phyloP scores from a whole-genome alignment of 805 yeast species.

The Teunomyces barrocoloradensis region DNA sequence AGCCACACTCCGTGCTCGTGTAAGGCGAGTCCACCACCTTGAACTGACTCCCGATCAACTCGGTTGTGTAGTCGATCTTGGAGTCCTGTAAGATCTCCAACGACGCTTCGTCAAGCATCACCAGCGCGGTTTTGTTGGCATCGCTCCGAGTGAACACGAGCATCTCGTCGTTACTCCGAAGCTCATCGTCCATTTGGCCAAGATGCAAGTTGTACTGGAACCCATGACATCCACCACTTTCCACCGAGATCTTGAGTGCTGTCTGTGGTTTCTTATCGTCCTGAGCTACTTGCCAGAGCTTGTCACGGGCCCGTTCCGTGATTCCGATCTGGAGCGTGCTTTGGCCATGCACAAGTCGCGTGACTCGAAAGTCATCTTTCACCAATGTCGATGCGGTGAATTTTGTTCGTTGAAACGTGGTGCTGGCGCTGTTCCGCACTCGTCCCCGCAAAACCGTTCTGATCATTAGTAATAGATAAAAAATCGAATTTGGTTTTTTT shows the following conservation, averaged over 20 bases:
- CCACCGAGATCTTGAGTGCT: constrained; percentile 76
- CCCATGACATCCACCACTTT: constrained; percentile 98
- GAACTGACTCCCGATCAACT: constrained; percentile 91
- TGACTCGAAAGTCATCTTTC: constrained; percentile 28
- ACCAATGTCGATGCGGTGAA: constrained; percentile 6
- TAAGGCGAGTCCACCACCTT: constrained; percentile 89
- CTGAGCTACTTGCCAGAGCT: constrained; percentile 50
- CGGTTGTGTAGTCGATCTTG: constrained; percentile 84
- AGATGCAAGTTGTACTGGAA: constrained; percentile 83
- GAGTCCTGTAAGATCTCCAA: constrained; percentile 81
- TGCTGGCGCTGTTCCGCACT: neutral
- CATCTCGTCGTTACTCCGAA: constrained; percentile 31
- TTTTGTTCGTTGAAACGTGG: neutral
- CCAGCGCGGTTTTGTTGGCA: constrained; percentile 44
- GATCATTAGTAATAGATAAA: neutral
- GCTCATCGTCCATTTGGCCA: constrained; percentile 40
- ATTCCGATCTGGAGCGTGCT: constrained; percentile 45
- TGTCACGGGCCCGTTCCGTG: constrained; percentile 47
- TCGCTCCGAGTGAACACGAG: constrained; percentile 66
- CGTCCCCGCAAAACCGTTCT: neutral
- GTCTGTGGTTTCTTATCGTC: constrained; percentile 56
- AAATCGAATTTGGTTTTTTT: neutral
- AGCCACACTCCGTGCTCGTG: constrained; percentile 54
- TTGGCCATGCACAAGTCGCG: constrained; percentile 33
- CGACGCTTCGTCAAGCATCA: constrained; percentile 77